Evolutionary conservation across 148 eudicot species (phyloP).

Genomic region (Cornus kousa): DNA sequence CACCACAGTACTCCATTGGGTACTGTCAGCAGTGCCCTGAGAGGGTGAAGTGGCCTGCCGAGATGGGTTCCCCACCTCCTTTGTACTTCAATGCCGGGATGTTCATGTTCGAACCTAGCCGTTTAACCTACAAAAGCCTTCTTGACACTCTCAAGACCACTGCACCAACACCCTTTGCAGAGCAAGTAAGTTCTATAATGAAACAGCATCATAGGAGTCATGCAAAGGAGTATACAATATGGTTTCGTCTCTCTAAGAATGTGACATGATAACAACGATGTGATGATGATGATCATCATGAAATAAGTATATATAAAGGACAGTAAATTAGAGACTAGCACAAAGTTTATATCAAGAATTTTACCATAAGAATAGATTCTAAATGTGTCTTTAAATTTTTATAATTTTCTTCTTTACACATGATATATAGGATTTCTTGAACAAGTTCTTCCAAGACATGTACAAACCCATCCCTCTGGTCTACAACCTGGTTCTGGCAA

Average conservation of each 20-base stretch:
- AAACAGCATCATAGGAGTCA: too few species aligned
- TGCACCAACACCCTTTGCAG: slow-evolving; percentile 32
- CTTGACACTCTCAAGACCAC: slow-evolving; percentile 21
- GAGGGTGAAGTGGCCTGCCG: slow-evolving; percentile 27
- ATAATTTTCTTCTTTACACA: neutral
- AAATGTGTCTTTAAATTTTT: neutral
- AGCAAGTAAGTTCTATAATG: slow-evolving; percentile 19
- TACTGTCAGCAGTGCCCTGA: slow-evolving; percentile 40
- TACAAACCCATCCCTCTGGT: slow-evolving; percentile 33
- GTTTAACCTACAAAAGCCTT: slow-evolving; percentile 19
- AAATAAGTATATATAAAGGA: too few species aligned
- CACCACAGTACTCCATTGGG: slow-evolving; percentile 30
- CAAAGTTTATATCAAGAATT: too few species aligned
- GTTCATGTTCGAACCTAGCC: slow-evolving; percentile 32
- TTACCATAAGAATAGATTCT: too few species aligned
- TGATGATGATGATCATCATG: neutral
- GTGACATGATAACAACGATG: too few species aligned
- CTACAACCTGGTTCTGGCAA: slow-evolving; percentile 39
- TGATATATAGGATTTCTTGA: slow-evolving; percentile 30
- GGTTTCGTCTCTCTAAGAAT: too few species aligned
- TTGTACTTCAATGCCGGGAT: slow-evolving; percentile 35
- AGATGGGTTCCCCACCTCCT: slow-evolving; percentile 36
- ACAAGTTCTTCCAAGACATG: slow-evolving; percentile 31
- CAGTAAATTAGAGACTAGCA: too few species aligned
- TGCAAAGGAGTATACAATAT: too few species aligned